Evolutionary conservation across 2,329 filamentous ascomycete species (phyloP).

Genomic region (Zymoseptoria crescenta): DNA sequence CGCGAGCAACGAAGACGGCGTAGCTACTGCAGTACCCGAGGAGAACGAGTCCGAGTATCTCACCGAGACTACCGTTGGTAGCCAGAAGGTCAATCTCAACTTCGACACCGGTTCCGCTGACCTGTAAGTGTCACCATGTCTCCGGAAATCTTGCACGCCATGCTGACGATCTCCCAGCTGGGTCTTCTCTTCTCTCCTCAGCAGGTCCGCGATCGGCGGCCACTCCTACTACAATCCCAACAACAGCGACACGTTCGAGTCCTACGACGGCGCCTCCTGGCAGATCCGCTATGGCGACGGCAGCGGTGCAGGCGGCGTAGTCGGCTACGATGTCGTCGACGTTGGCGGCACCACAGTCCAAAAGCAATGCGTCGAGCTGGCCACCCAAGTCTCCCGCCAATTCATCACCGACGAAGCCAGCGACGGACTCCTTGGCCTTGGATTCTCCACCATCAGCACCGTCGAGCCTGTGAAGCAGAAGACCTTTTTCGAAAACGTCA

Average conservation of each 20-base stretch:
- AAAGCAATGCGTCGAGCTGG: conserved; percentile 60
- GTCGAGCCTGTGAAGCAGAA: conserved; percentile 53
- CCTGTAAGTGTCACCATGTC: conserved; percentile 42
- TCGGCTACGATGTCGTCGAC: conserved; percentile 59
- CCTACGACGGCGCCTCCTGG: conserved; percentile 47
- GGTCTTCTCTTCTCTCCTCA: conserved; percentile 59
- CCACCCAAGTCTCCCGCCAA: conserved; percentile 48
- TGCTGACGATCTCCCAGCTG: conserved; percentile 40
- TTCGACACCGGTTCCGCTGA: conserved; percentile 73
- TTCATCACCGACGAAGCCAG: conserved; percentile 54
- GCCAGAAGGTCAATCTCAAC: conserved; percentile 60
- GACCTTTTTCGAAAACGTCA: conserved; percentile 68
- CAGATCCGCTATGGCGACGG: conserved; percentile 62
- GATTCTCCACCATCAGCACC: conserved; percentile 58
- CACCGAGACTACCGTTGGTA: conserved; percentile 60
- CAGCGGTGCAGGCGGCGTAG: conserved; percentile 54
- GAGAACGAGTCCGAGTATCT: conserved; percentile 63
- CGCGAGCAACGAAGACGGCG: conserved; percentile 17
- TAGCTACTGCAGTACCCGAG: conserved; percentile 58
- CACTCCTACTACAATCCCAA: conserved; percentile 50
- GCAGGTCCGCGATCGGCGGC: conserved; percentile 35
- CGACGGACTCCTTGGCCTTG: conserved; percentile 63
- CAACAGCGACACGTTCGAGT: conserved; percentile 45
- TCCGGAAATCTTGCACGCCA: not conserved
- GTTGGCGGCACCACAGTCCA: conserved; percentile 57